Base-by-base conservation (phyloP, 1,284 basidiomycete genomes). In the Amylostereum areolatum region DNA sequence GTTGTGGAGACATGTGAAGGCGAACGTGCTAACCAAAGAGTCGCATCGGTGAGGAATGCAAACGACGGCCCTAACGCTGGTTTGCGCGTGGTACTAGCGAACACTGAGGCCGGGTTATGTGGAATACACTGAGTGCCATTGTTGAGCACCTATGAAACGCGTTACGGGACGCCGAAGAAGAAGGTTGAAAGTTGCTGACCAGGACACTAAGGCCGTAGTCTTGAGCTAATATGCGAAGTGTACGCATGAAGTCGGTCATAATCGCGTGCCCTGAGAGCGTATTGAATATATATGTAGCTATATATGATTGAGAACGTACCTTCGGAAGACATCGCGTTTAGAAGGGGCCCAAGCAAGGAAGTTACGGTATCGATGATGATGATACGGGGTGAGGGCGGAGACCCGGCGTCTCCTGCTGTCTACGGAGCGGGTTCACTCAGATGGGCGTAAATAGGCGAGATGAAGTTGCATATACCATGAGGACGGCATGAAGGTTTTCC, bases 1-100 rank as follows among this genome's bases (percentile, higher is more conserved):
- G 43, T 33, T 33, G 43, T 25, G 31, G 27, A n/a, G 9, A 28
- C 29, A 5, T 18, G 12, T 24, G 32, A 24, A 3, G 48, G 47
- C 27, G 40, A 24, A 12, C 30, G 54, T n/a, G 75, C 66, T 3
- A 88, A 67, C 86, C 85, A 90, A 24, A 90, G 56, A 0, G 84
- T 87, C 9, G 77, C 77, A 57, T 90, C 87, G 1, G 81, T 77
- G 59, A 89, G 66, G 61, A 79, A 86, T 2, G 81, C 71, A 55
- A 89, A 89, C 0, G 86, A 83, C 1, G 85, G 80, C 0, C 87
- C 87, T 12, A 90, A 68, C 0, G 84, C 82, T 2, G 87, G 86
- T 60, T 85, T 89, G 46, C 78, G 70, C 12, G 64, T 63, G 8
- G 66, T 66, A 3, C 67, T 63, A 40, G 66, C 51, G 47, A 74